Evolutionary conservation across 352 stramenopile species (phyloP).

Genomic region (Sclerospora graminicola): DNA sequence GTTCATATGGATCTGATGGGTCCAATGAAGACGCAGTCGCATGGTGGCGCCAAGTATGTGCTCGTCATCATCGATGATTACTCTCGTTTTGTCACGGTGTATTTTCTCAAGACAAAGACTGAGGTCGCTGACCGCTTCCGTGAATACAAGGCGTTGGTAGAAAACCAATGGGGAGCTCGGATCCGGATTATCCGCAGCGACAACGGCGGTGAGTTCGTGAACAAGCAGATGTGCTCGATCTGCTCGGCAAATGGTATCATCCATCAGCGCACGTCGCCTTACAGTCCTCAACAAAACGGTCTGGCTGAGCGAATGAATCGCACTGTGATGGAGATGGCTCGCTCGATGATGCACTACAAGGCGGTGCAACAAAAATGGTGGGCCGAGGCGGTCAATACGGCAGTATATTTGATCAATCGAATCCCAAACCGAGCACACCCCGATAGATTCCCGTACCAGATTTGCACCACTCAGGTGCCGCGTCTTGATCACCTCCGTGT

Average conservation of each 20-base stretch:
- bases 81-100: neutral
- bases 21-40: no score
- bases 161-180: neutral
- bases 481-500: conserved; percentile 15
- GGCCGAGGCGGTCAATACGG: neutral
- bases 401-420: neutral
- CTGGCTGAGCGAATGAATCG: neutral
- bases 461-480: conserved; percentile 5
- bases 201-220: neutral
- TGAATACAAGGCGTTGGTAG: neutral
- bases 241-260: neutral
- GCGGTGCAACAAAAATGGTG: neutral
- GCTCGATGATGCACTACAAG: neutral
- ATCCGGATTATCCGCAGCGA: neutral
- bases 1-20: no score
- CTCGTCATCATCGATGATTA: neutral
- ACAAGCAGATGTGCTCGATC: neutral
- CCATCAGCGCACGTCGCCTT: neutral
- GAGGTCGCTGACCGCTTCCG: neutral
- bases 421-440: neutral
- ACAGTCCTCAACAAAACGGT: conserved; percentile 1
- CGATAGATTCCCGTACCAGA: conserved; percentile 10
- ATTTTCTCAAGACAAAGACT: neutral
- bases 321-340: neutral
- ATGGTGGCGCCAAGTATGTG: no score